Conservation (phyloP, 768 basidiomycete genomes). For the Xerocomellus chrysenteron region DNA sequence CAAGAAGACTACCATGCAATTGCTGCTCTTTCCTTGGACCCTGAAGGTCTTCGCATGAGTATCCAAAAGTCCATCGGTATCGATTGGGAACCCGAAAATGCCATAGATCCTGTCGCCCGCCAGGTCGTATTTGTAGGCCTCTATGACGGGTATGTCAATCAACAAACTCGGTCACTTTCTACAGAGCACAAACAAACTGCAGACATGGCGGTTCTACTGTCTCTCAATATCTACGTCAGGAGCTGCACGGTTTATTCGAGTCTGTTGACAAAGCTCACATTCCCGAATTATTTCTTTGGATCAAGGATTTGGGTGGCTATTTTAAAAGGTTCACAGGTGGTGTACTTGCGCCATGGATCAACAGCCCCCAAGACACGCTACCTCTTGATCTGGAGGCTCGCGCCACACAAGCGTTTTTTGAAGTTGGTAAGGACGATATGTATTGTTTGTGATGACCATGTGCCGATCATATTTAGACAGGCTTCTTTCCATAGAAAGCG, state of each 20-base stretch:
- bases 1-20: conserved; percentile 89
- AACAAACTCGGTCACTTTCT: background rate
- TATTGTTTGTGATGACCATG: conserved; percentile 2
- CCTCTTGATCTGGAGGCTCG: conserved; percentile 79
- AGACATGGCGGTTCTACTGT: conserved; percentile 93
- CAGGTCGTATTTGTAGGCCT: conserved; percentile 88
- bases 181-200: conserved; percentile 5
- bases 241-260: conserved; percentile 84
- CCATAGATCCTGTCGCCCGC: conserved; percentile 55
- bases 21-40: conserved; percentile 70
- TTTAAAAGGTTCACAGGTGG: conserved; percentile 89
- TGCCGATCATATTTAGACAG: conserved; percentile 49
- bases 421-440: conserved; percentile 47
- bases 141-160: conserved; percentile 76
- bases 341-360: conserved; percentile 65
- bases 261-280: conserved; percentile 68
- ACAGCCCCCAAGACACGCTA: conserved; percentile 28
- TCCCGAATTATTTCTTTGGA: conserved; percentile 73
- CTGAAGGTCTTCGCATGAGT: conserved; percentile 66
- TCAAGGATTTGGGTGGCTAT: conserved; percentile 82
- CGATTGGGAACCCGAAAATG: conserved; percentile 68
- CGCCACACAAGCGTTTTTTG: conserved; percentile 82
- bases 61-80: conserved; percentile 60
- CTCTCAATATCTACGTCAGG: conserved; percentile 79
- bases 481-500: conserved; percentile 62